Base-by-base conservation (phyloP, 306 rosid genomes). In the Arachis stenosperma region DNA sequence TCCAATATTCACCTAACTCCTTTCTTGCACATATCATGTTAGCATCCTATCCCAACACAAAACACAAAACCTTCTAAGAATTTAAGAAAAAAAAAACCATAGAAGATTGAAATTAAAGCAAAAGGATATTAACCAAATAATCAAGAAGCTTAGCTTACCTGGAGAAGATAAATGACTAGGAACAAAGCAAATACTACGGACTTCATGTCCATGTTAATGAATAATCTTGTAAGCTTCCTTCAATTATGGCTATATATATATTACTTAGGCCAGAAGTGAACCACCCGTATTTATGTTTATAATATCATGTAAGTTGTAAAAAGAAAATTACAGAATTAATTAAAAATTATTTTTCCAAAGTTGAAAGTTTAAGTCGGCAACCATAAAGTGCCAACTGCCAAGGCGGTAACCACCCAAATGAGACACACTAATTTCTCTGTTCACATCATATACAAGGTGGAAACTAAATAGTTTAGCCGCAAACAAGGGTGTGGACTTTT, bases 1-100 rank as follows among this genome's bases (percentile, higher is more conserved):
- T 69, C 96, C 96, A 90, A 71, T 86, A 90, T 0, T 48, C 81
- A 57, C 72, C 88, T 5, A 64, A 14, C 42, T 84, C 93, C 56
- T 79, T 84, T 67, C 90, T 86, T 75, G 77, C 96, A 75, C 47
- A 42, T 56, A 75, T 68, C 8, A 61, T 15, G 65, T 61, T 43
- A 1, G 61, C 73, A 65, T 75, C 60, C 96, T 90, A 37, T 51
- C 48, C 27, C 52, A n/a, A 27, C 6, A 44, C 43, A 57, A 33
- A 33, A 33, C 7, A 71, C 44, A 69, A 15, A 68, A 12, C 1
- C 46, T 69, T 17, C 22, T 5, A 39, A 9, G 15, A 48, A 22
- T 59, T 40, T 55, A 6, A 8, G 33, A 3, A 4, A 1, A 42
- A 29, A 61, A 14, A 61, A 53, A 69, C 27, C 1, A 33, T 33